A percentile compares a stretch with the other conserved stretches of the same genome.
These are phyloP conservation scores for Suhomyces xylopsoci DNA, from an alignment of 805 yeast genomes.

Conservation along the genomic window DNA sequence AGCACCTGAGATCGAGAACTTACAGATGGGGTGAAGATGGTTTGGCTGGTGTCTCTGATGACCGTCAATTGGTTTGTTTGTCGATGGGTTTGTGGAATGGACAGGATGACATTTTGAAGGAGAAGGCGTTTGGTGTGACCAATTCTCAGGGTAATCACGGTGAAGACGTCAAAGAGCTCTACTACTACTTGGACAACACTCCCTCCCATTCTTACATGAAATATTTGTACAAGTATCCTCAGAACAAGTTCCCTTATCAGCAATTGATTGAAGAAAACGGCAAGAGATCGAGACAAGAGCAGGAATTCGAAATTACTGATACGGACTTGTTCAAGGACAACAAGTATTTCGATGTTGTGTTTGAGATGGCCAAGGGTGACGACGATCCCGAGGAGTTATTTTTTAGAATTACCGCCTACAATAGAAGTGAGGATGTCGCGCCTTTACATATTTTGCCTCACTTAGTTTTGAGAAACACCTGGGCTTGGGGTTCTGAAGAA, in stretches of 20 bases:
- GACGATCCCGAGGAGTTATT: slow-evolving; percentile 75
- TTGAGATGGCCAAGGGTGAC: slow-evolving; percentile 85
- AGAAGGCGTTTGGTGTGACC: slow-evolving; percentile 81
- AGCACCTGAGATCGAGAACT: slow-evolving; percentile 73
- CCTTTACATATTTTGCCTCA: slow-evolving; percentile 87
- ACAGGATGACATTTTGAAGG: slow-evolving; percentile 79
- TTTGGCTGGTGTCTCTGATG: slow-evolving; percentile 82
- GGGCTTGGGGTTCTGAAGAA: slow-evolving; percentile 82
- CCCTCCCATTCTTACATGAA: slow-evolving; percentile 94
- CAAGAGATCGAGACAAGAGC: slow-evolving; percentile 60
- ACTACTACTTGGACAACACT: slow-evolving; percentile 84
- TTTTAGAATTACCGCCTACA: slow-evolving; percentile 85
- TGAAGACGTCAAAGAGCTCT: slow-evolving; percentile 86
- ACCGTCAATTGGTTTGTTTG: slow-evolving; percentile 71
- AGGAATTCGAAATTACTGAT: slow-evolving; percentile 81
- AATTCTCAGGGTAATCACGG: slow-evolving; percentile 96
- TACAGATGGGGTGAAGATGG: slow-evolving; percentile 98
- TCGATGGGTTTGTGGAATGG: slow-evolving; percentile 93
- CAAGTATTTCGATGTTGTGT: slow-evolving; percentile 81
- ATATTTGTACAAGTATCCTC: slow-evolving; percentile 91
- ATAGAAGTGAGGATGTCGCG: slow-evolving; percentile 79
- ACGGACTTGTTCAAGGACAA: slow-evolving; percentile 71
- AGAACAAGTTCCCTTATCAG: slow-evolving; percentile 75
- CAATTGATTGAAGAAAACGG: slow-evolving; percentile 66
- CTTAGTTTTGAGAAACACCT: slow-evolving; percentile 78